A percentile compares a stretch with the other conserved stretches of the same genome.
These are phyloP conservation scores for Trametes cinnabarina DNA, from an alignment of 768 basidiomycete genomes.

Conservation along the genomic window DNA sequence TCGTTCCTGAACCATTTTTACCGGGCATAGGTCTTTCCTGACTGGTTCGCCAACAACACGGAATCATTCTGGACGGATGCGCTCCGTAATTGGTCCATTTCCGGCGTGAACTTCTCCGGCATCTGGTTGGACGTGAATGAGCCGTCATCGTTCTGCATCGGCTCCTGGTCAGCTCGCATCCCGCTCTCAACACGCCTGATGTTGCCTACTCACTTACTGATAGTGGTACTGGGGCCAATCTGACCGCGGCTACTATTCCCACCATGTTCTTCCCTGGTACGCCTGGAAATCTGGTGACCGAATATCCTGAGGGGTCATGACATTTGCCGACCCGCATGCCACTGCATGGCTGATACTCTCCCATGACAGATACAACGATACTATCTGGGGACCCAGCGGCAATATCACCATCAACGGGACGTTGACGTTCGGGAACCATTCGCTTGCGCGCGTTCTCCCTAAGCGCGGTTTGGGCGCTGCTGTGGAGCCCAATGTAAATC, in stretches of 20 bases:
- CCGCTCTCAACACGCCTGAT: neutral
- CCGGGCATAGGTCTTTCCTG: constrained; percentile 61
- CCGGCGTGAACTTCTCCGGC: constrained; percentile 58
- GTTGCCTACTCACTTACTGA: neutral
- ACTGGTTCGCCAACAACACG: constrained; percentile 57
- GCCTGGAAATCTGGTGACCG: constrained; percentile 49
- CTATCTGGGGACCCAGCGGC: constrained; percentile 64
- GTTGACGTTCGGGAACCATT: constrained; percentile 44
- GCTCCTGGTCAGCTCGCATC: constrained; percentile 46
- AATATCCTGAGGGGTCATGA: constrained; percentile 69
- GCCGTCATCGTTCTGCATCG: constrained; percentile 59
- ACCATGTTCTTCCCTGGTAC: constrained; percentile 59
- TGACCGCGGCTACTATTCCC: constrained; percentile 47
- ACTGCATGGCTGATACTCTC: neutral
- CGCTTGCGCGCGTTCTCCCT: constrained; percentile 18
- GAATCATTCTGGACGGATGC: constrained; percentile 61
- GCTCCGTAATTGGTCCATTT: constrained; percentile 50
- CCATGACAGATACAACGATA: constrained; percentile 53
- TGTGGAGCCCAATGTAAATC: constrained; percentile 43
- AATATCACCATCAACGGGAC: constrained; percentile 73
- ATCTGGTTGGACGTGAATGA: constrained; percentile 77
- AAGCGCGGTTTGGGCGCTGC: constrained; percentile 53
- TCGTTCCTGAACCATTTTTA: too few species aligned
- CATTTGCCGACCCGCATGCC: neutral
- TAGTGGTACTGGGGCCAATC: constrained; percentile 57